Evolutionary conservation across 192 early-diverging fungal species (phyloP).

Genomic region (Podochytrium sp.): DNA sequence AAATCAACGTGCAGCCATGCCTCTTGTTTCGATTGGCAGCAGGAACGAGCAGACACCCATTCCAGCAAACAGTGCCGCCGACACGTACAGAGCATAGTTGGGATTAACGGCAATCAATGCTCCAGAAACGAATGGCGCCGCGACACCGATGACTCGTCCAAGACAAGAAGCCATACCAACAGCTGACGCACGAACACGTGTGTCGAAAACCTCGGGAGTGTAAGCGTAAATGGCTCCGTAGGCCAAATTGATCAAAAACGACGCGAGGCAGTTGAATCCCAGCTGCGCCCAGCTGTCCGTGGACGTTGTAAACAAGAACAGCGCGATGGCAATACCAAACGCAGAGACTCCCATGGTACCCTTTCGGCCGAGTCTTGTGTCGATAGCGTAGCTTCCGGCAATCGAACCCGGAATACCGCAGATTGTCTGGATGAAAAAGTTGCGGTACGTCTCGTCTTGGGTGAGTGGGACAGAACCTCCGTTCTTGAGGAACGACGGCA

Average conservation of each 20-base stretch:
- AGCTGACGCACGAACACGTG: slow-evolving; percentile 68
- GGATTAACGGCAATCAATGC: slow-evolving; percentile 61
- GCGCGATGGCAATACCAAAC: slow-evolving; percentile 64
- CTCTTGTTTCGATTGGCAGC: slow-evolving; percentile 73
- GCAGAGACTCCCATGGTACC: slow-evolving; percentile 82
- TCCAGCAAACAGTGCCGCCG: slow-evolving; percentile 59
- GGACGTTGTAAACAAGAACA: slow-evolving; percentile 70
- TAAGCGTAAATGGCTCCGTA: slow-evolving; percentile 89
- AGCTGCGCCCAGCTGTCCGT: slow-evolving; percentile 57
- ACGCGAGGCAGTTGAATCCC: slow-evolving; percentile 62
- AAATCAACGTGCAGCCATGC: slow-evolving; percentile 12
- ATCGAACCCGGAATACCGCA: slow-evolving; percentile 83
- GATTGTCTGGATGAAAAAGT: slow-evolving; percentile 75
- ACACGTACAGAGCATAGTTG: slow-evolving; percentile 70
- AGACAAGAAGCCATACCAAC: slow-evolving; percentile 77
- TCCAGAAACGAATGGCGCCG: slow-evolving; percentile 76
- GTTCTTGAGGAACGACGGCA: slow-evolving; percentile 70
- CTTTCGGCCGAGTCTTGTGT: slow-evolving; percentile 71
- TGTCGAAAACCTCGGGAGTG: slow-evolving; percentile 82
- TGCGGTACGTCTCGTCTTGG: slow-evolving; percentile 66
- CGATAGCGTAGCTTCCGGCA: slow-evolving; percentile 66
- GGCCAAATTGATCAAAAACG: slow-evolving; percentile 57
- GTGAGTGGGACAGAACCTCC: slow-evolving; percentile 6
- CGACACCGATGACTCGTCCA: slow-evolving; percentile 74
- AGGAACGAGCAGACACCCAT: slow-evolving; percentile 66